phyloP scores from a whole-genome alignment of 345 rosid genomes.

The Hypericum androsaemum region DNA sequence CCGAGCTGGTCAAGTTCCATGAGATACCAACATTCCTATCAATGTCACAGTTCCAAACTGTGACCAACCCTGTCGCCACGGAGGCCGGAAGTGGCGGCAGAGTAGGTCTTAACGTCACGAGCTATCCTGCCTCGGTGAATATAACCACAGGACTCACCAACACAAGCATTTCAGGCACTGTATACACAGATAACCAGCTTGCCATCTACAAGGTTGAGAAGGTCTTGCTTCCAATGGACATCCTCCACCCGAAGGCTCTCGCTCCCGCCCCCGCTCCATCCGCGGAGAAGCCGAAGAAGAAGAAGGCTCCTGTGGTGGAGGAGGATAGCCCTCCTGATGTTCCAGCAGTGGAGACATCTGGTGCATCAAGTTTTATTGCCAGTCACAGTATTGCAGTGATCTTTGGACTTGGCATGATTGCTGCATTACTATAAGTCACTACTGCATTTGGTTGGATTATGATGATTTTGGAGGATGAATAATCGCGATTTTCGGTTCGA shows the following conservation, averaged over 20 bases:
- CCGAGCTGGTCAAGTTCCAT: conserved; percentile 30
- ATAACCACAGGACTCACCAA: conserved; percentile 1
- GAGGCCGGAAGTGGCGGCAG: conserved; percentile 1
- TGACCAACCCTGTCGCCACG: conserved; percentile 33
- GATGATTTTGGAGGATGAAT: background rate
- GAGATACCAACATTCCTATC: conserved; percentile 23
- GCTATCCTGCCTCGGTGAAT: background rate
- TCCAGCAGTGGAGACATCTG: conserved; percentile 17
- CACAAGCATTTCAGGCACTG: background rate
- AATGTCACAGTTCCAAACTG: conserved; percentile 27
- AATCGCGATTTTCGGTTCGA: too few relatives aligned
- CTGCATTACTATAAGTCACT: conserved; percentile 2
- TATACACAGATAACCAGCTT: conserved; percentile 30
- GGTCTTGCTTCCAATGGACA: conserved; percentile 36
- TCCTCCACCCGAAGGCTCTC: conserved; percentile 24
- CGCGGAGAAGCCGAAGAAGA: conserved; percentile 24
- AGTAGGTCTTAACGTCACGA: background rate
- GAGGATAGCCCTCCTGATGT: conserved; percentile 13
- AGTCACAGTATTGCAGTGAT: background rate
- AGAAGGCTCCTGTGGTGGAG: conserved; percentile 1
- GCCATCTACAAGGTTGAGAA: conserved; percentile 37
- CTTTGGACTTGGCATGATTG: conserved; percentile 1
- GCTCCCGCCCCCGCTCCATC: conserved; percentile 44
- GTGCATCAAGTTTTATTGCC: conserved; percentile 7
- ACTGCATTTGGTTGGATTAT: conserved; percentile 1